phyloP scores from a whole-genome alignment of 2,329 filamentous ascomycete genomes.

The Fusarium sp. region DNA sequence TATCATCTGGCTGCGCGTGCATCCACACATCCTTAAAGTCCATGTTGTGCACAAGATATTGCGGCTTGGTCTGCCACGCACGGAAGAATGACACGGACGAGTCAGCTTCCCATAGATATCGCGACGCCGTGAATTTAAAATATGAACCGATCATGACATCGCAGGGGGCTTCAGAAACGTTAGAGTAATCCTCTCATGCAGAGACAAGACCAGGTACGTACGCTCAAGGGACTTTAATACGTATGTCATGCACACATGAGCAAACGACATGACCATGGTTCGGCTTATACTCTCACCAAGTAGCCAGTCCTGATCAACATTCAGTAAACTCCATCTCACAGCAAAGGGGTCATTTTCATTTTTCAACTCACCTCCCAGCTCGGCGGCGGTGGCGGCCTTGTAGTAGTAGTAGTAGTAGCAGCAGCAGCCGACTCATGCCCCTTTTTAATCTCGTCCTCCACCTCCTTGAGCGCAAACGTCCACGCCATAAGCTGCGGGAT shows the following conservation, averaged over 20 bases:
- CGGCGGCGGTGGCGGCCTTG: conserved; percentile 49
- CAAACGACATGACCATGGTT: conserved; percentile 48
- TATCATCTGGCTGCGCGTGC: conserved; percentile 49
- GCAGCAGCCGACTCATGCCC: conserved; percentile 32
- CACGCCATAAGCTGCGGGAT: conserved; percentile 49
- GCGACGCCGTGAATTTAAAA: conserved; percentile 51
- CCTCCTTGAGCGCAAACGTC: conserved; percentile 47
- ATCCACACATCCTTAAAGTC: conserved; percentile 51
- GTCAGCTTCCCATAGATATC: conserved; percentile 55
- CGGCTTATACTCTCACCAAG: conserved; percentile 54
- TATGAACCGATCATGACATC: conserved; percentile 17
- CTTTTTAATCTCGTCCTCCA: conserved; percentile 49
- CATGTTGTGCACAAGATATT: conserved; percentile 49
- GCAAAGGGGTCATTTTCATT: too few species aligned
- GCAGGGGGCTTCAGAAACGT: conserved; percentile 23
- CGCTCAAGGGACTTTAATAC: conserved; percentile 48
- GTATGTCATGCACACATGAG: conserved; percentile 47
- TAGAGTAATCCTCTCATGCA: neutral
- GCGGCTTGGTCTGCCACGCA: conserved; percentile 56
- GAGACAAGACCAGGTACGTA: conserved; percentile 30
- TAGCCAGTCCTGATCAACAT: conserved; percentile 49
- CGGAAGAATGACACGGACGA: conserved; percentile 54
- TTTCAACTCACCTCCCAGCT: conserved; percentile 53
- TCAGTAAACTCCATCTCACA: neutral
- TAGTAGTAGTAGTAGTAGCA: conserved; percentile 38